Evolutionary conservation across 1,284 basidiomycete species (phyloP).

Genomic region (Ustilago nuda): DNA sequence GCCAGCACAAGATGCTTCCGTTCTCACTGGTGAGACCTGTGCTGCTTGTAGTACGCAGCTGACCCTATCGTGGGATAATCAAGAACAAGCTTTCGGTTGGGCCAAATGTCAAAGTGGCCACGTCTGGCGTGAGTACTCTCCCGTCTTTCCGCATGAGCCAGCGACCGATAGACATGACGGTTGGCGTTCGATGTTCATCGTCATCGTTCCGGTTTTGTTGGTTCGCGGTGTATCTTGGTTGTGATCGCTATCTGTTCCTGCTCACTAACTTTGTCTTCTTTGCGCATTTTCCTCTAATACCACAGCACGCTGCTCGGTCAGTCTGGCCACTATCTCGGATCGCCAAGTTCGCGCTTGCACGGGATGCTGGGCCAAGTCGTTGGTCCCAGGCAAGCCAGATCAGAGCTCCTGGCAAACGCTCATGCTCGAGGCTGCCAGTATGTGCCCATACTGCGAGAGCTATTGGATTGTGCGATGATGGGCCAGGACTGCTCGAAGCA

Average conservation of each 20-base stretch:
- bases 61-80: constrained; percentile 13
- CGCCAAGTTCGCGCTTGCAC: constrained; percentile 36
- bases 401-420: constrained; percentile 13
- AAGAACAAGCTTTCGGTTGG: constrained; percentile 24
- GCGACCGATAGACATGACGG: not conserved
- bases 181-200: not conserved
- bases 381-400: constrained; percentile 13
- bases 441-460: constrained; percentile 38
- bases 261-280: not conserved
- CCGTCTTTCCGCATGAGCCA: not conserved
- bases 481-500: not conserved
- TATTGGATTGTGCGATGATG: constrained; percentile 38
- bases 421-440: constrained; percentile 16
- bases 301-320: constrained; percentile 47
- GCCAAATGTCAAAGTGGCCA: constrained; percentile 37
- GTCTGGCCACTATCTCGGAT: constrained; percentile 34
- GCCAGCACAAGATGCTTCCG: not conserved
- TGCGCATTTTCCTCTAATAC: not conserved
- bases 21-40: constrained; percentile 25
- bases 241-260: not conserved
- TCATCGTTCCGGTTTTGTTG: not conserved
- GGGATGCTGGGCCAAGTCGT: constrained; percentile 42
- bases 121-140: constrained; percentile 38
- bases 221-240: not conserved
- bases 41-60: constrained; percentile 37